A percentile compares a stretch with the other conserved stretches of the same genome.
These are phyloP conservation scores for Chytriomyces sp. DNA, from an alignment of 192 early-diverging fungal species.

Conservation along the genomic window DNA sequence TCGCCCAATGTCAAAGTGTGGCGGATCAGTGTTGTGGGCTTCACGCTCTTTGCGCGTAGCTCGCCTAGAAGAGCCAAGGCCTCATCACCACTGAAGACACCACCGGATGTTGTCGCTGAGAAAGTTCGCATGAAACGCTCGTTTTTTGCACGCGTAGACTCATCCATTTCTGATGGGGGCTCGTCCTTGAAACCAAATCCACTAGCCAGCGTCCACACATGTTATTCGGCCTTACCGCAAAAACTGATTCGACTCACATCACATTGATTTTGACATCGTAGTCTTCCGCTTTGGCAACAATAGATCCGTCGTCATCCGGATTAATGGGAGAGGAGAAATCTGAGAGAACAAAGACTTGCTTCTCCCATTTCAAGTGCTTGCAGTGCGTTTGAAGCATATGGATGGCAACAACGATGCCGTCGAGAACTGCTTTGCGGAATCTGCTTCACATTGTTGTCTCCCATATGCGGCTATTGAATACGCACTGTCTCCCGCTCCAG, in stretches of 20 bases:
- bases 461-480: slow-evolving; percentile 28
- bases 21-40: slow-evolving; percentile 56
- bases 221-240: not conserved
- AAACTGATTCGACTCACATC: slow-evolving; percentile 52
- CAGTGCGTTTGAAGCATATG: slow-evolving; percentile 58
- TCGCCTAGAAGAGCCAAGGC: slow-evolving; percentile 46
- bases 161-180: not conserved
- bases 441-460: not conserved
- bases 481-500: slow-evolving; percentile 59
- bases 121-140: slow-evolving; percentile 57
- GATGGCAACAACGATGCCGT: slow-evolving; percentile 63
- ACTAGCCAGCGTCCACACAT: slow-evolving; percentile 14
- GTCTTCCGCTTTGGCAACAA: slow-evolving; percentile 30
- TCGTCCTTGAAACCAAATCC: slow-evolving; percentile 30
- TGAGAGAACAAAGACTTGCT: slow-evolving; percentile 68
- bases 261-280: slow-evolving; percentile 39
- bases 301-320: slow-evolving; percentile 40
- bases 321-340: slow-evolving; percentile 58
- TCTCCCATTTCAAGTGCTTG: slow-evolving; percentile 64
- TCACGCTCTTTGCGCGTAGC: slow-evolving; percentile 58
- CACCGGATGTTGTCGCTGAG: slow-evolving; percentile 24
- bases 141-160: slow-evolving; percentile 38
- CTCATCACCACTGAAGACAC: slow-evolving; percentile 48
- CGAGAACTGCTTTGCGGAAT: slow-evolving; percentile 52
- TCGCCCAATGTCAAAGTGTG: slow-evolving; percentile 60